Evolutionary conservation across 768 basidiomycete species (phyloP).

Genomic region (Pleurotus sapidus): DNA sequence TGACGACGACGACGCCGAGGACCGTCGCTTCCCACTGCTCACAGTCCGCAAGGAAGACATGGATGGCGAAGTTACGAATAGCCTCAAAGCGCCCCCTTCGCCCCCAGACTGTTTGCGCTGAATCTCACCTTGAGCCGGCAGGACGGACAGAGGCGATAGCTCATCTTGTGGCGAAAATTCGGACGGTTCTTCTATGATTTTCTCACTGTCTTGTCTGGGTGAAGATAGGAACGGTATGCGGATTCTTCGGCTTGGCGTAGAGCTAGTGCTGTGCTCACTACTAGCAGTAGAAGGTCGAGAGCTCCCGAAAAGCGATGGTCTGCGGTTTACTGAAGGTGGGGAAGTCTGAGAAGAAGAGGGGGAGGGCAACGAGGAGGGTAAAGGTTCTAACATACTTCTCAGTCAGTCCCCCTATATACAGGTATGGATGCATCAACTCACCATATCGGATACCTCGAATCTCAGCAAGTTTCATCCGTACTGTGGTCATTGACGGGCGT

Average conservation of each 20-base stretch:
- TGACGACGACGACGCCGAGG: background rate
- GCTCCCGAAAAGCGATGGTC: slow-evolving; percentile 10
- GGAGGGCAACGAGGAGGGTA: background rate
- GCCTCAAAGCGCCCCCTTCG: background rate
- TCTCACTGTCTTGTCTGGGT: background rate
- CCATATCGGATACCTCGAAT: slow-evolving; percentile 9
- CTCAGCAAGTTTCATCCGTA: slow-evolving; percentile 23
- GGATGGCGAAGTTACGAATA: slow-evolving; percentile 2
- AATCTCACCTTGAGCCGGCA: slow-evolving; percentile 8
- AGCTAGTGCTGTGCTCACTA: slow-evolving; percentile 9
- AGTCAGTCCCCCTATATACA: too few relatives aligned
- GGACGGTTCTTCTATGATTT: slow-evolving; percentile 1
- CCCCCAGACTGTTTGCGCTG: background rate
- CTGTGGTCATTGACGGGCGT: slow-evolving; percentile 34
- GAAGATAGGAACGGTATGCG: background rate
- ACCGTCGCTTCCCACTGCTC: background rate
- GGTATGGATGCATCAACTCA: background rate
- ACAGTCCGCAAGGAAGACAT: background rate
- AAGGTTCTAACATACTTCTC: background rate
- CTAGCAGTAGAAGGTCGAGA: slow-evolving; percentile 14
- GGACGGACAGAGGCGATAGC: slow-evolving; percentile 8
- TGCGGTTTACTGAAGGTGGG: background rate
- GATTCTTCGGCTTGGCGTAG: background rate
- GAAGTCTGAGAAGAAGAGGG: background rate
- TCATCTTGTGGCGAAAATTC: background rate